phyloP scores from a whole-genome alignment of 2,329 filamentous ascomycete genomes.

The Albophoma yamanashiensis region DNA sequence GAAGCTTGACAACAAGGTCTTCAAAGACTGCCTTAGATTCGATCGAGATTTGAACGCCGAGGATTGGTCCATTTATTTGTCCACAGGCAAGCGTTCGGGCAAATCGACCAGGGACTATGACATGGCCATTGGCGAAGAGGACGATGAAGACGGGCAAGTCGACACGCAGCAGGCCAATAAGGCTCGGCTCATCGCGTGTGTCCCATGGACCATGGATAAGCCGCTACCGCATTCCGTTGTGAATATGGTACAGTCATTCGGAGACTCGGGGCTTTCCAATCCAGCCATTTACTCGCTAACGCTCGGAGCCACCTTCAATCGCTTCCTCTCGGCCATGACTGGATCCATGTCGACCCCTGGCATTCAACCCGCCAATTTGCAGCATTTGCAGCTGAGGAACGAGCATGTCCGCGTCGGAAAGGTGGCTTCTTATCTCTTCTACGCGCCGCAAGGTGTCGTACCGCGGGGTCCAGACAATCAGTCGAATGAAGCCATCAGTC shows the following conservation, averaged over 20 bases:
- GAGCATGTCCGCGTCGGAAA: constrained; percentile 25
- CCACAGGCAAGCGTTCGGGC: constrained; percentile 30
- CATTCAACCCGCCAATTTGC: constrained; percentile 20
- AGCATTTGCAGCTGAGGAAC: constrained; percentile 22
- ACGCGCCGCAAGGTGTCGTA: constrained; percentile 1
- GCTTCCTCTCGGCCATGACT: constrained; percentile 25
- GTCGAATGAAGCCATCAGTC: not conserved
- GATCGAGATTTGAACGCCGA: constrained; percentile 42
- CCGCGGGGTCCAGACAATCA: not conserved
- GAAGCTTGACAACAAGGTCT: constrained; percentile 40
- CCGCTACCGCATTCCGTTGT: constrained; percentile 20
- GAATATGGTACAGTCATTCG: constrained; percentile 16
- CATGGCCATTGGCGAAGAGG: constrained; percentile 9
- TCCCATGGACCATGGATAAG: constrained; percentile 22
- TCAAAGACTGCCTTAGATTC: constrained; percentile 52
- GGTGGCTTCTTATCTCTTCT: constrained; percentile 24
- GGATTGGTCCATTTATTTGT: constrained; percentile 45
- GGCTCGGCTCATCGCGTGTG: constrained; percentile 8
- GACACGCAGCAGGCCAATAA: constrained; percentile 5
- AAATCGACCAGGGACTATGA: constrained; percentile 15
- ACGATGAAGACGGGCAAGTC: constrained; percentile 10
- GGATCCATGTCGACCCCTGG: constrained; percentile 19
- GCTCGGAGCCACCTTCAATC: constrained; percentile 23
- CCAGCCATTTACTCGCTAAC: constrained; percentile 25
- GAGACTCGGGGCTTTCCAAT: constrained; percentile 21